Evolutionary conservation across 2,329 filamentous ascomycete species (phyloP).

Genomic region (Talaromyces rugulosus): DNA sequence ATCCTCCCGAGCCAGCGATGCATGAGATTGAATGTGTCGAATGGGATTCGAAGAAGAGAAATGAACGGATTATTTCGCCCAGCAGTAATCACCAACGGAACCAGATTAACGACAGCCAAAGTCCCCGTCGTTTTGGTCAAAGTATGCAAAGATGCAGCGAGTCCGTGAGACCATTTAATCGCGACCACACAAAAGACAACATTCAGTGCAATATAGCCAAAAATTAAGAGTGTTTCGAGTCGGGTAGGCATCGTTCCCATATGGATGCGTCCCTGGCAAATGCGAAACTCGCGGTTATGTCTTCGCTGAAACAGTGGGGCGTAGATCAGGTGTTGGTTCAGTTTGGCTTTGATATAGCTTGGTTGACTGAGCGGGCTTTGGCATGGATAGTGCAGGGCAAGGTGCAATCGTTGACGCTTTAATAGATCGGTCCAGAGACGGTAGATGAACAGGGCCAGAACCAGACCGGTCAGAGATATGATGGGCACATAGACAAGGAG

Average conservation of each 20-base stretch:
- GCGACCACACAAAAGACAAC: slow-evolving; percentile 42
- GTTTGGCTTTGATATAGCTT: background rate
- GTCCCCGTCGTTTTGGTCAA: slow-evolving; percentile 17
- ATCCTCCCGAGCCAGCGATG: slow-evolving; percentile 74
- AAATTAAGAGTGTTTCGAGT: slow-evolving; percentile 26
- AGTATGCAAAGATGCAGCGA: slow-evolving; percentile 14
- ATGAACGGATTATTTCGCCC: slow-evolving; percentile 38
- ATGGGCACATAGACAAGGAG: slow-evolving; percentile 8
- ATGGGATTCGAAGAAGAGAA: slow-evolving; percentile 29
- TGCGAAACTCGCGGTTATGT: slow-evolving; percentile 24
- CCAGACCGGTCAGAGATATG: slow-evolving; percentile 1
- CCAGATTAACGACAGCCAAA: slow-evolving; percentile 33
- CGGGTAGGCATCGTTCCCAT: slow-evolving; percentile 27
- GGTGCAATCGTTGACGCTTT: slow-evolving; percentile 1
- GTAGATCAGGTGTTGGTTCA: slow-evolving; percentile 23
- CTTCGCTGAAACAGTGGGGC: slow-evolving; percentile 25
- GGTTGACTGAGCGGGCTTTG: slow-evolving; percentile 2
- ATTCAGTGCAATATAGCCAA: slow-evolving; percentile 20
- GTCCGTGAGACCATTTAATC: slow-evolving; percentile 23
- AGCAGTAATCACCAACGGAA: slow-evolving; percentile 34
- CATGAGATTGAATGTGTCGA: slow-evolving; percentile 49
- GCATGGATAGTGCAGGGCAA: background rate
- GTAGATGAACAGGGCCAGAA: background rate
- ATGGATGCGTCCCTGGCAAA: slow-evolving; percentile 18
- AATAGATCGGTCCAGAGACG: slow-evolving; percentile 1